These are phyloP conservation scores for Suhomyces anneliseae DNA, from an alignment of 1,139 yeast species.

Conservation along the genomic window DNA sequence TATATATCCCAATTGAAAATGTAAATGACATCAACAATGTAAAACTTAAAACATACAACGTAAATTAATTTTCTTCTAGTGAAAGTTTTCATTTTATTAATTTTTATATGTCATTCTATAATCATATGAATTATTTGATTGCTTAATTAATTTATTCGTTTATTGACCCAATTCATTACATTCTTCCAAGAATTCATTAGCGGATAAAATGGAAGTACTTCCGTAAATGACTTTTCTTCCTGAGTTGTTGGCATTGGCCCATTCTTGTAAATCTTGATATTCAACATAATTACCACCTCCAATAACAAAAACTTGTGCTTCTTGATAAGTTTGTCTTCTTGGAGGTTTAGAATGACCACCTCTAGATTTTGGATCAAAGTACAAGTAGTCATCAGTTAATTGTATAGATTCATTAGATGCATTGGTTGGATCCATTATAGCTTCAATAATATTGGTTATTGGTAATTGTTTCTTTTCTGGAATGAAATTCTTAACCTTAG, in stretches of 20 bases:
- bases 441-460: conserved; percentile 85
- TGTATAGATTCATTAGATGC: conserved; percentile 62
- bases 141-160: background rate
- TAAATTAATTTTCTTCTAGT: too few relatives aligned
- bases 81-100: background rate
- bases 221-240: conserved; percentile 74
- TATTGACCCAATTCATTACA: conserved; percentile 55
- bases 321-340: conserved; percentile 75
- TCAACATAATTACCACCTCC: conserved; percentile 97
- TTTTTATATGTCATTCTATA: background rate
- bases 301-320: conserved; percentile 84
- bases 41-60: too few relatives aligned
- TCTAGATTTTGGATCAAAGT: conserved; percentile 86
- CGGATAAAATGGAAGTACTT: conserved; percentile 77
- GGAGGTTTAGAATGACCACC: conserved; percentile 92
- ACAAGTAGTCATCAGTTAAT: conserved; percentile 84
- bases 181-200: conserved; percentile 73
- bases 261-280: conserved; percentile 90
- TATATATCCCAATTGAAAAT: background rate
- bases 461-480: conserved; percentile 90
- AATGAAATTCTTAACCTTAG: conserved; percentile 81
- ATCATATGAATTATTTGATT: background rate
- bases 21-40: too few relatives aligned
- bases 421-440: conserved; percentile 79
- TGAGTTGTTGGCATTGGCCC: conserved; percentile 52